Percentiles rank a stretch among this genome's conserved stretches.
These are phyloP conservation scores for Neonectria faginata DNA, from an alignment of 2,329 filamentous ascomycete genomes.

Conservation along the genomic window DNA sequence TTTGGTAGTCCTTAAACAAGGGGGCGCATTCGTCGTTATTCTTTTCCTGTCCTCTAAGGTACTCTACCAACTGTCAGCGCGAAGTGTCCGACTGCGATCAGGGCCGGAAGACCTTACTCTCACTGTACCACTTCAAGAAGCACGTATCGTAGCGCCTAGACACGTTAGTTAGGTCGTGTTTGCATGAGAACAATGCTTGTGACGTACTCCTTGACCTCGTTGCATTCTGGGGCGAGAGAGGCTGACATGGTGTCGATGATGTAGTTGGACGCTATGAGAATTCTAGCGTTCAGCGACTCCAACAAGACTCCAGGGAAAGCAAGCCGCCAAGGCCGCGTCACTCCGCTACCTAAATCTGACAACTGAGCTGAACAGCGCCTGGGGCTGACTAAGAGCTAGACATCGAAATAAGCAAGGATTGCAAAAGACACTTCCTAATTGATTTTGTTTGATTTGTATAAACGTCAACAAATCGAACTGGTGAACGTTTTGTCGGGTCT, in stretches of 20 bases:
- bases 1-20: conserved; percentile 89
- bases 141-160: conserved; percentile 92
- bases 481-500: neutral
- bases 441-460: neutral
- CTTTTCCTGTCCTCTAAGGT: conserved; percentile 84
- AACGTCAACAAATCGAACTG: neutral
- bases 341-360: conserved; percentile 33
- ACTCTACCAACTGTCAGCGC: conserved; percentile 69
- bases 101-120: conserved; percentile 73
- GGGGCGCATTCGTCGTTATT: conserved; percentile 86
- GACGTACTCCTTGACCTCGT: conserved; percentile 91
- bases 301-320: conserved; percentile 22
- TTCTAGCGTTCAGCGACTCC: conserved; percentile 27
- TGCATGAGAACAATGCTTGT: neutral
- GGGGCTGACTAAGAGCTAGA: neutral
- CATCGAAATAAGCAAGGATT: neutral
- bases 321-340: conserved; percentile 29
- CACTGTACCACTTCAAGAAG: conserved; percentile 99
- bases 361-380: neutral
- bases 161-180: neutral
- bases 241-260: conserved; percentile 77
- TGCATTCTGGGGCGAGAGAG: conserved; percentile 93
- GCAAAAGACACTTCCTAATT: neutral
- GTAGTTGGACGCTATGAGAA: conserved; percentile 37
- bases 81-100: conserved; percentile 24